Conservation (phyloP, 73 alveolate genomes). For the Paramecium sexaurelia region DNA sequence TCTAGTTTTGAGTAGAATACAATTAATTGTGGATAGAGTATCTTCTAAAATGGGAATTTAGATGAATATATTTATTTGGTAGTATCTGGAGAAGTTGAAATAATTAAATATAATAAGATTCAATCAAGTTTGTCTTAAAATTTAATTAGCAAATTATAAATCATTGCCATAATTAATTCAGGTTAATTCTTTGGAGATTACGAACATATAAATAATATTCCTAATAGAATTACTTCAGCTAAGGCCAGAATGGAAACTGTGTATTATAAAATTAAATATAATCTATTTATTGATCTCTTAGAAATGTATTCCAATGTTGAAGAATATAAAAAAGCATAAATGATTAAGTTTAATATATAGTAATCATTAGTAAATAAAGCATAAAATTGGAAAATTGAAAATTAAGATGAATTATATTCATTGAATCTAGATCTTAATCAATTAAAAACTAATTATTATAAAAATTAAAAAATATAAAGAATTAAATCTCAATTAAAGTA, state of each 20-base stretch:
- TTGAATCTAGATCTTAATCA: background rate
- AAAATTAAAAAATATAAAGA: background rate
- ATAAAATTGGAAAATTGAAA: background rate
- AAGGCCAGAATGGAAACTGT: background rate
- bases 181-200: constrained; percentile 46
- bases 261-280: constrained; percentile 1
- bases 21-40: background rate
- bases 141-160: background rate
- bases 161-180: background rate
- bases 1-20: background rate
- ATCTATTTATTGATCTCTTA: background rate
- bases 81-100: constrained; percentile 21
- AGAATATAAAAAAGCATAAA: background rate
- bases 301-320: background rate
- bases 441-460: background rate
- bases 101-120: background rate
- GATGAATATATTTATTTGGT: constrained; percentile 36
- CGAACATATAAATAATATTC: background rate
- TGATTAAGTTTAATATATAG: background rate
- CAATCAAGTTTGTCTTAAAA: background rate
- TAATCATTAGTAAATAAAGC: background rate
- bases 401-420: background rate
- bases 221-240: background rate
- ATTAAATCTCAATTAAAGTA: background rate
- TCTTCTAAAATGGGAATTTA: background rate